These are phyloP conservation scores for Colletotrichum noveboracense DNA, from an alignment of 2,329 filamentous ascomycete species.

Conservation along the genomic window DNA sequence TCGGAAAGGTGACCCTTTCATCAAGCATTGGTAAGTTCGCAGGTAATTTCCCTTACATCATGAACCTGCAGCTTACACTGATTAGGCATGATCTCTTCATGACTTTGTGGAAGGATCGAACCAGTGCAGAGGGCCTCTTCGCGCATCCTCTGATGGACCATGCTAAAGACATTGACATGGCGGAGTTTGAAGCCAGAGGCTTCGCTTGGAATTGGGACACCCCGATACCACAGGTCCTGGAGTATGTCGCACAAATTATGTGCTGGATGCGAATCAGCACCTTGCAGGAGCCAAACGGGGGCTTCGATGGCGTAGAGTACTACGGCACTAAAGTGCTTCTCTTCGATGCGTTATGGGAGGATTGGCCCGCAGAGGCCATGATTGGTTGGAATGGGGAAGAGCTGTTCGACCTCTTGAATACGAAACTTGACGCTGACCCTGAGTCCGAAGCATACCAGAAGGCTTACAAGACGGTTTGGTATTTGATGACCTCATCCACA, in stretches of 20 bases:
- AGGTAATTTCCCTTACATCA: fast-evolving
- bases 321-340: slow-evolving; percentile 8
- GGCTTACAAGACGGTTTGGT: neutral
- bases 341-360: neutral
- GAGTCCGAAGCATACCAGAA: slow-evolving; percentile 4
- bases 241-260: slow-evolving; percentile 44
- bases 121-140: slow-evolving; percentile 28
- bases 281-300: slow-evolving; percentile 27
- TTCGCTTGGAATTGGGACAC: slow-evolving; percentile 37
- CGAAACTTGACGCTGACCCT: neutral
- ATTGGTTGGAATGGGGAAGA: slow-evolving; percentile 5
- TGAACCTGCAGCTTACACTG: neutral
- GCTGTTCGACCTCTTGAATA: neutral
- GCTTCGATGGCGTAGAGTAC: slow-evolving; percentile 28
- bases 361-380: neutral
- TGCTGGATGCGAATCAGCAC: slow-evolving; percentile 36
- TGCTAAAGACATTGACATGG: slow-evolving; percentile 28
- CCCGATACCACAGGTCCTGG: slow-evolving; percentile 31
- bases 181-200: slow-evolving; percentile 23
- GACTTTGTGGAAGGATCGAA: slow-evolving; percentile 31
- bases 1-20: slow-evolving; percentile 43
- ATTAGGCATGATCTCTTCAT: slow-evolving; percentile 39
- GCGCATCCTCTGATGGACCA: slow-evolving; percentile 31
- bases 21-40: slow-evolving; percentile 33
- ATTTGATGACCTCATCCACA: neutral